Percentiles rank a stretch among this genome's conserved stretches.
Evolutionary conservation across 2,329 filamentous ascomycete genomes (phyloP).

Genomic region (Aspergillus sclerotialis): DNA sequence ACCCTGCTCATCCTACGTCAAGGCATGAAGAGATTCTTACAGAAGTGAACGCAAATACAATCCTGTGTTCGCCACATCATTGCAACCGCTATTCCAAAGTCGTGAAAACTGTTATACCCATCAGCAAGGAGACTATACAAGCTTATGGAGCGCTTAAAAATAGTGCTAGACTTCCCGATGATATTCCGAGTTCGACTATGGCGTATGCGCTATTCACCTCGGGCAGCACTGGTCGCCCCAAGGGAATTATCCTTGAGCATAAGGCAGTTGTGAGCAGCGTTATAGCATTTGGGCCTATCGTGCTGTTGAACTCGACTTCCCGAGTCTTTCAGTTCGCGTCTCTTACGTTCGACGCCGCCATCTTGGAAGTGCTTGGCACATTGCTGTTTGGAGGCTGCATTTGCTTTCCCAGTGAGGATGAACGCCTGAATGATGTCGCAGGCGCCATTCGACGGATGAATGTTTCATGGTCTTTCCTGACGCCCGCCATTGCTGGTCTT

Average conservation of each 20-base stretch:
- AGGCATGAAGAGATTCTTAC: conserved; percentile 26
- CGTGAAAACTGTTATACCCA: conserved; percentile 24
- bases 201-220: conserved; percentile 32
- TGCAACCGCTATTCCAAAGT: conserved; percentile 19
- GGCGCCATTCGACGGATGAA: conserved; percentile 43
- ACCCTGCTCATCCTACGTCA: conserved; percentile 27
- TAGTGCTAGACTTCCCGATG: not conserved
- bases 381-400: conserved; percentile 40
- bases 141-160: conserved; percentile 16
- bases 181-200: conserved; percentile 19
- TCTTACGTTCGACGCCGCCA: conserved; percentile 39
- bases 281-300: conserved; percentile 22
- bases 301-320: conserved; percentile 16
- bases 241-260: conserved; percentile 32
- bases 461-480: conserved; percentile 42
- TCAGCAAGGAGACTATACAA: conserved; percentile 25
- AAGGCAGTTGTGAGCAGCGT: conserved; percentile 25
- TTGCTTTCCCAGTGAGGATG: conserved; percentile 41
- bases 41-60: conserved; percentile 24
- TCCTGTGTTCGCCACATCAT: conserved; percentile 27
- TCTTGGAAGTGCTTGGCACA: conserved; percentile 33
- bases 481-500: conserved; percentile 38
- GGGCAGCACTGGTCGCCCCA: conserved; percentile 31
- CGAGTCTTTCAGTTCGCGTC: conserved; percentile 39
- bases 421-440: conserved; percentile 42